Evolutionary conservation across 768 basidiomycete genomes (phyloP), one percentile per base, ranked within the genome.

Genomic region (Russula foetens): DNA sequence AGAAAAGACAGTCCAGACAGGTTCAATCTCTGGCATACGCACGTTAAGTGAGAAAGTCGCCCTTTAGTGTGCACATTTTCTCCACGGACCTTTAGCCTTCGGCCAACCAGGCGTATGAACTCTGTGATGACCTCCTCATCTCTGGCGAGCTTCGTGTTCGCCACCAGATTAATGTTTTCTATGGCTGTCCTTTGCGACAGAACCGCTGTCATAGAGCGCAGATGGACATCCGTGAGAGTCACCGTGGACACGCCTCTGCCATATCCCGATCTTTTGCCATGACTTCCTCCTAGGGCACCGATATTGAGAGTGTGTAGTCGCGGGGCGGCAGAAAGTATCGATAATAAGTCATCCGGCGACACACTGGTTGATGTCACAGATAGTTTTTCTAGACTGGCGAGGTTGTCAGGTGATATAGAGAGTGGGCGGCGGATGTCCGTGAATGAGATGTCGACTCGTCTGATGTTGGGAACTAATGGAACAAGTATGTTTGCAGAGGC

Each of bases 361-460:
- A 82, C 70, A 3, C 67, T 68, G 0, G 83, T 84, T 4, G 84
- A 84, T 1, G 83, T 84, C 26, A 88, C 69, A 2, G 79, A 80
- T n/a, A 89, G 71, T 66, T 89, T 89, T 64, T 84, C 79, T 29
- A 88, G 70, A 4, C 67, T 46, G 31, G 56, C n/a, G 2, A 63
- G 31, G 44, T 60, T 21, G 24, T 49, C 39, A 17, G 41, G 26
- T 38, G 68, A 46, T 8, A 67, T 46, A 19, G 21, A 31, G 4
- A 67, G 59, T n/a, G 73, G 73, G 45, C 76, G 79, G 47, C 73
- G 79, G 33, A 85, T 67, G 15, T 66, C 65, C 2, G 85, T 89
- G 71, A 86, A 89, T 6, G 87, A 87, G 17, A 84, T 64, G 63
- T 89, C 87, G 15, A 89, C 72, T 26, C 79, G 79, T 39, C 70